A percentile compares a stretch with the other conserved stretches of the same genome.
phyloP scores from a whole-genome alignment of 805 yeast species.

The Cyberlindnera misumaiensis region DNA sequence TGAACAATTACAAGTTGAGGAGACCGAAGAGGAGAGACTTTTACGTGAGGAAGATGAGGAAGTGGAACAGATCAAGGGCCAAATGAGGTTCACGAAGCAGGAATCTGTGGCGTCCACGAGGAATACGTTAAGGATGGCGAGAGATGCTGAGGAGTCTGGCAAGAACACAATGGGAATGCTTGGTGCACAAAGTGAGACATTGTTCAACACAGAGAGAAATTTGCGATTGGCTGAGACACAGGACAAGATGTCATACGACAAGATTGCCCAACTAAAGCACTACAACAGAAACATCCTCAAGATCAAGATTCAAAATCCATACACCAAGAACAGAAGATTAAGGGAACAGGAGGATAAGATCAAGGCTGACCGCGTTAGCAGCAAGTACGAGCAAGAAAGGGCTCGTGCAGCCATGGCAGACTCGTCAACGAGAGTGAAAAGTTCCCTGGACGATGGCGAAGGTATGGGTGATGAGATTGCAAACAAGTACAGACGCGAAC shows the following conservation, averaged over 20 bases:
- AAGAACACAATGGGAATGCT: slow-evolving; percentile 83
- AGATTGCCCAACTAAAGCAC: slow-evolving; percentile 71
- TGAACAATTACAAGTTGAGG: slow-evolving; percentile 9
- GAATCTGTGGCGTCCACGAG: slow-evolving; percentile 82
- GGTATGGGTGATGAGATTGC: slow-evolving; percentile 25
- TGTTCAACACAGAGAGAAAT: slow-evolving; percentile 73
- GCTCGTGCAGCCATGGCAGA: slow-evolving; percentile 52
- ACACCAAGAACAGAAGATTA: slow-evolving; percentile 71
- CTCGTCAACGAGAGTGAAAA: slow-evolving; percentile 63
- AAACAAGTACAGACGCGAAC: slow-evolving; percentile 31
- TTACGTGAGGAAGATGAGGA: slow-evolving; percentile 72
- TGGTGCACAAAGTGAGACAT: slow-evolving; percentile 87
- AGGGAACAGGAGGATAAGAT: slow-evolving; percentile 68
- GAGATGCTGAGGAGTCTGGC: slow-evolving; percentile 67
- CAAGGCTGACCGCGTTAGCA: slow-evolving; percentile 53
- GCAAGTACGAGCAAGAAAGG: slow-evolving; percentile 54
- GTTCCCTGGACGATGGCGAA: slow-evolving; percentile 45
- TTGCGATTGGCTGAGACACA: slow-evolving; percentile 75
- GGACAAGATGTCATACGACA: slow-evolving; percentile 73
- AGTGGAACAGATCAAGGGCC: slow-evolving; percentile 77
- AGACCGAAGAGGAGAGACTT: slow-evolving; percentile 27
- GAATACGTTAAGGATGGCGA: slow-evolving; percentile 67
- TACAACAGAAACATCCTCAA: slow-evolving; percentile 77
- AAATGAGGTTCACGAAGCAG: slow-evolving; percentile 76
- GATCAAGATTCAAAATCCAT: slow-evolving; percentile 79